Base-by-base conservation (phyloP, 75 land plant species). In the Sequoiadendron giganteum region DNA sequence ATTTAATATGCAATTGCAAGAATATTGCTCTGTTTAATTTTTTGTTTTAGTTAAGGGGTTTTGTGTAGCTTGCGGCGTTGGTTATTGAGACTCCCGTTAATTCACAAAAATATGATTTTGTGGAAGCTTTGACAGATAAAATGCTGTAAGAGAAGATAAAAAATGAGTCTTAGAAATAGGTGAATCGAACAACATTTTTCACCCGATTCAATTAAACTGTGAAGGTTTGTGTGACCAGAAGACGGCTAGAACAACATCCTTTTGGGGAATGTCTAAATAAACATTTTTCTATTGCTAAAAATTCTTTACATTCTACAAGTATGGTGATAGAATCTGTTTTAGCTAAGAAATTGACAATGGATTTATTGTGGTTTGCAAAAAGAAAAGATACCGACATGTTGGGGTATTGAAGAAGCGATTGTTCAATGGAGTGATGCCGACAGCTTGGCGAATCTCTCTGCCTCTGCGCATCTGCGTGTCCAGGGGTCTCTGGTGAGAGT, bases 291-390 rank as follows among this genome's bases (percentile, higher is more conserved):
- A 18, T 1, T 19, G 28, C 28, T 65, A 18, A 65, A 6, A 1
- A 1, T 25, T 21, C 70, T 25, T 18, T 19, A 5, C 28, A 25
- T 5, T 18, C 21, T 5, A 18, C 28, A 25, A 19, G 10, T 18
- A 19, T 28, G 28, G 10, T 25, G 8, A 25, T 28, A 1, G 70
- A 65, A 7, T 65, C 70, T 65, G 28, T 65, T 25, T 65, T 88
- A 55, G 96, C 95, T 2, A 95, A 96, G 93, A 97, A 97, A 92
- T n/a, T n/a, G n/a, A n/a, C n/a, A n/a, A n/a, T n/a, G n/a, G n/a
- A n/a, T n/a, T n/a, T n/a, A n/a, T n/a, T 97, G 21, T 97, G 99
- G 99, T 47, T 97, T 54, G 93, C 95, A n/a, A n/a, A n/a, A n/a
- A 39, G 86, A 93, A 91, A 96, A 94, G 91, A 61, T 97, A 91